Evolutionary conservation across 306 rosid species (phyloP).

Genomic region (Quercus parvula): DNA sequence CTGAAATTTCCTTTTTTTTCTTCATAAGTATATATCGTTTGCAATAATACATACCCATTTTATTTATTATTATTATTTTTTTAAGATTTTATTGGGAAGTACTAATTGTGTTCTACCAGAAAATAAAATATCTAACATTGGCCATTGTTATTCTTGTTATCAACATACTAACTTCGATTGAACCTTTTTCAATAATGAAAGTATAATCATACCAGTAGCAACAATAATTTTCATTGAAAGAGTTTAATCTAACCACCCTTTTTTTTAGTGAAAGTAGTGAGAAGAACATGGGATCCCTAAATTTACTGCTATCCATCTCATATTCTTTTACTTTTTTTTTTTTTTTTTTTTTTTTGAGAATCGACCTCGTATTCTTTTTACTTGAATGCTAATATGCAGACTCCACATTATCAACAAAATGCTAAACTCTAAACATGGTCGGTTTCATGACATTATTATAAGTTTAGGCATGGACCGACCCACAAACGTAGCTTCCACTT

Average conservation of each 20-base stretch:
- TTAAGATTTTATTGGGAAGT: too few relatives aligned
- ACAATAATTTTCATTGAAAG: not conserved
- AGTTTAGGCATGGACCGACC: conserved; percentile 38
- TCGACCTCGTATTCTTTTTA: not conserved
- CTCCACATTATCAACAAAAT: conserved; percentile 17
- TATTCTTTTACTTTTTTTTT: not conserved
- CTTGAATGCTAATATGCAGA: conserved; percentile 16
- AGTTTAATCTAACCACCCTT: not conserved
- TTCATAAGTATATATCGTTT: too few relatives aligned
- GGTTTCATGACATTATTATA: conserved; percentile 35
- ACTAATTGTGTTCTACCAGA: not conserved
- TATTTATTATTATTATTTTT: too few relatives aligned
- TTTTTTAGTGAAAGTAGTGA: not conserved
- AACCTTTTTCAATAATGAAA: not conserved
- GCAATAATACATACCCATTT: too few relatives aligned
- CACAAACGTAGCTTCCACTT: conserved; percentile 41
- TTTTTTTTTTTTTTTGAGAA: too few relatives aligned
- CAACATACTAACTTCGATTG: not conserved
- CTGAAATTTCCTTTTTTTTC: too few relatives aligned
- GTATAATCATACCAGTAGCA: not conserved
- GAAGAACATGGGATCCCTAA: not conserved
- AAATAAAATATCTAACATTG: not conserved
- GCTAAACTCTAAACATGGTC: conserved; percentile 30
- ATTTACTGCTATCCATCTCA: not conserved
- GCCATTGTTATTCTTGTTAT: not conserved